Percentiles rank a stretch among this genome's conserved stretches.
phyloP scores from a whole-genome alignment of 2,329 filamentous ascomycete species.

The Botrytis cinerea region DNA sequence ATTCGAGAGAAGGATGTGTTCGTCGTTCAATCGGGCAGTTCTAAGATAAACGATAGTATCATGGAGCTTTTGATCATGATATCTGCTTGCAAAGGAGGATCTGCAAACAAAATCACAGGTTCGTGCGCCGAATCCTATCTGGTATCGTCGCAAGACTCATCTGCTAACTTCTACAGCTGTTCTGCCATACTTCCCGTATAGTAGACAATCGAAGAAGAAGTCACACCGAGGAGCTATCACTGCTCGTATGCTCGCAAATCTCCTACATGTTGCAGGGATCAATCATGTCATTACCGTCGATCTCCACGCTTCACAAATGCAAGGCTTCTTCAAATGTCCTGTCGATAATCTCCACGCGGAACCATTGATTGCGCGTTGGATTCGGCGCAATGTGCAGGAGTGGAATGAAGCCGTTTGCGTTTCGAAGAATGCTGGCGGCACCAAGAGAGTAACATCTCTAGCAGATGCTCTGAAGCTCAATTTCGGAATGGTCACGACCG shows the following conservation, averaged over 20 bases:
- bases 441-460: conserved; percentile 93
- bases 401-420: conserved; percentile 95
- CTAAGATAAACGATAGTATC: conserved; percentile 96
- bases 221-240: conserved; percentile 95
- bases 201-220: conserved; percentile 98
- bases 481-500: conserved; percentile 94
- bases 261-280: conserved; percentile 89
- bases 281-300: conserved; percentile 98
- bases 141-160: not conserved
- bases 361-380: conserved; percentile 93
- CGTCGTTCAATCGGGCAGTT: conserved; percentile 94
- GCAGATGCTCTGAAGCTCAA: conserved; percentile 96
- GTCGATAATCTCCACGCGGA: conserved; percentile 98
- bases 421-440: conserved; percentile 96
- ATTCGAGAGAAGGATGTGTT: conserved; percentile 99
- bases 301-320: conserved; percentile 97
- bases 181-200: conserved; percentile 97
- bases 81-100: conserved; percentile 95
- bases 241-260: conserved; percentile 93
- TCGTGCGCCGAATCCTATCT: conserved; percentile 40
- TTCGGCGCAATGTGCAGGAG: conserved; percentile 79
- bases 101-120: conserved; percentile 96
- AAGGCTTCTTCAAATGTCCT: conserved; percentile 97
- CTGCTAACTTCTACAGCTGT: conserved; percentile 60
- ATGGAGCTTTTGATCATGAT: conserved; percentile 99